Base-by-base conservation (phyloP, 1,284 basidiomycete species). In the Meira nashicola region DNA sequence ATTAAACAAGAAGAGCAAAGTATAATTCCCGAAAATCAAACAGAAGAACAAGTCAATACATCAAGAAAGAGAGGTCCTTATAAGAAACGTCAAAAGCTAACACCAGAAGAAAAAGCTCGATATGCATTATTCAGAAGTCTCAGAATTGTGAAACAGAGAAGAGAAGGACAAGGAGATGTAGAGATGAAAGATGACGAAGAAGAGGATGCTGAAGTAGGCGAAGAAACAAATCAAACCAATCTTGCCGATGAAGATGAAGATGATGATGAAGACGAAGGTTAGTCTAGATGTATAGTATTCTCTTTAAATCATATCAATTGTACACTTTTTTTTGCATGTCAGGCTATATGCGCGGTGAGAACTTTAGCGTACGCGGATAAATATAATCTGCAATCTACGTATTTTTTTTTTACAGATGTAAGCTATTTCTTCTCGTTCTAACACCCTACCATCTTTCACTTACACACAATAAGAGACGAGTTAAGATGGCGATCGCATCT, bases 201-300 rank as follows among this genome's bases (percentile, higher is more conserved):
- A 44, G 43, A 44, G 28, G 23, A 37, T 17, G 28, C 12, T 28
- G 17, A 23, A 38, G 15, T 33, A n/a, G 50, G 23, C 5, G 50
- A 53, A 3, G 50, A 53, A 38, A 19, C 17, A 15, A 39, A 23
- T 48, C 17, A 9, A 7, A 25, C 12, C 12, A 23, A 38, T 17
- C 6, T 5, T 2, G 50, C 17, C 8, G 50, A 25, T 8, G 50
- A 23, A 6, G 38, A 39, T 5, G 43, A 25, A 4, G 28, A 53
- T 8, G 50, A 53, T 37, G 38, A 53, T 7, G 50, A 53, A 38
- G 50, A 41, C 2, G 50, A 39, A 15, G 50, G 19, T 39, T 5
- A 39, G 37, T 37, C 7, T 5, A 15, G n/a, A 53, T 39, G 50
- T 17, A 37, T n/a, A 50, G 14, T 15, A 15, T 25, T 25, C 6